A percentile compares a stretch with the other conserved stretches of the same genome.
These are phyloP conservation scores for Cubamyces sp. DNA, from an alignment of 768 basidiomycete species.

Conservation along the genomic window DNA sequence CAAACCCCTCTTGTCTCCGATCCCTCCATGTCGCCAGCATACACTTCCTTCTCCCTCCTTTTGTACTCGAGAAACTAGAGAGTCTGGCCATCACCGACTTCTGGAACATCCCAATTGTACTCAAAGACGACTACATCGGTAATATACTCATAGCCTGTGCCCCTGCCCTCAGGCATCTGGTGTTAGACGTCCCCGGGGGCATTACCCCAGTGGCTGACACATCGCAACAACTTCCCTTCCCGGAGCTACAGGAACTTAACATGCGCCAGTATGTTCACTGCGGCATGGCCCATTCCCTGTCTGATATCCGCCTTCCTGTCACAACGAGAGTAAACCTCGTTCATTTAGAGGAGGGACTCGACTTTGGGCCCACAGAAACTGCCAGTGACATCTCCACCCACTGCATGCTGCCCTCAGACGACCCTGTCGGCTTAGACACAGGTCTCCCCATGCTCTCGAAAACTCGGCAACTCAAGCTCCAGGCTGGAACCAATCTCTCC, in stretches of 20 bases:
- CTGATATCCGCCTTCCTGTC: not conserved
- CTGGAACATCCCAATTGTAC: not conserved
- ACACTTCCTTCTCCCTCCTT: not conserved
- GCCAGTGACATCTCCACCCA: not conserved
- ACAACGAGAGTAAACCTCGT: not conserved
- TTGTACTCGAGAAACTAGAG: not conserved
- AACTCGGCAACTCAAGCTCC: not conserved
- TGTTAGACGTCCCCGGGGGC: not conserved
- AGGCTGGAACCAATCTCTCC: not conserved
- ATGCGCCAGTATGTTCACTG: too few species aligned
- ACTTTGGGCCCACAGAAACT: not conserved
- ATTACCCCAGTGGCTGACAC: too few species aligned
- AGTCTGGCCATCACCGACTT: not conserved
- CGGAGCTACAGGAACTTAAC: not conserved
- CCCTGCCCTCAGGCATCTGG: not conserved
- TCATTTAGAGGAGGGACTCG: not conserved
- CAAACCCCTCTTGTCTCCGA: not conserved
- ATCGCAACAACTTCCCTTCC: not conserved
- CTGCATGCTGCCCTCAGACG: not conserved
- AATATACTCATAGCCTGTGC: not conserved
- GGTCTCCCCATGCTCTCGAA: not conserved
- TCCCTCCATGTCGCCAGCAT: not conserved
- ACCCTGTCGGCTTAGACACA: not conserved
- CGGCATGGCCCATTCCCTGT: not conserved
- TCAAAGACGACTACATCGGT: not conserved